Evolutionary conservation across 345 rosid species (phyloP).

Genomic region (Eucalyptus decipiens): DNA sequence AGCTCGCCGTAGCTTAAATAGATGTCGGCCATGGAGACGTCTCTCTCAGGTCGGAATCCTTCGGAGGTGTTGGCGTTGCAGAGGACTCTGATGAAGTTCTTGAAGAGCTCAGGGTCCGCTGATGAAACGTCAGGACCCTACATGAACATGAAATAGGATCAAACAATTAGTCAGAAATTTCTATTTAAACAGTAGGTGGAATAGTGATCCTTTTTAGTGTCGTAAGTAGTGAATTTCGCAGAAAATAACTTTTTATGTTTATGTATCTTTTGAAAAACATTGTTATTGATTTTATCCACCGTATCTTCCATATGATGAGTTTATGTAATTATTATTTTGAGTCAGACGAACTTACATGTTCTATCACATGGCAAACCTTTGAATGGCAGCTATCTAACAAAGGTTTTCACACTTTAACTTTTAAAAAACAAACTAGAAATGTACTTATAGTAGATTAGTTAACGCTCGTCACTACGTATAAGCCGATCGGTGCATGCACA

Average conservation of each 20-base stretch:
- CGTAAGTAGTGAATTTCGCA: background rate
- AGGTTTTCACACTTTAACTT: background rate
- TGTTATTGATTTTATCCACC: background rate
- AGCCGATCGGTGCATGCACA: fast-evolving
- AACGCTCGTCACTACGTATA: background rate
- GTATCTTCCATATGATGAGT: background rate
- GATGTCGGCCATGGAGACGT: slow-evolving; percentile 51
- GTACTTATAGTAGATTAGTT: background rate
- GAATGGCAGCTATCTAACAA: background rate
- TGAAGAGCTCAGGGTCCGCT: slow-evolving; percentile 28
- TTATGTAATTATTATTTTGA: background rate
- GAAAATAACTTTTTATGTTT: background rate
- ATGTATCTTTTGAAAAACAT: too few relatives aligned
- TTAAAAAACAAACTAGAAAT: background rate
- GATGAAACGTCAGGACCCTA: slow-evolving; percentile 58
- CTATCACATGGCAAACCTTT: background rate
- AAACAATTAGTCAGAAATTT: background rate
- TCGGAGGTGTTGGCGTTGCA: slow-evolving; percentile 75
- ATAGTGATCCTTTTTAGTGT: background rate
- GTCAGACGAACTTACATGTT: background rate
- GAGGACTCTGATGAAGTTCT: slow-evolving; percentile 44
- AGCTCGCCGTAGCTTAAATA: slow-evolving; percentile 6
- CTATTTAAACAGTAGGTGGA: background rate
- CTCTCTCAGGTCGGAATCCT: slow-evolving; percentile 51
- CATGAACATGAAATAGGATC: background rate